Percentiles rank a stretch among this genome's conserved stretches.
Conservation (phyloP, 2,329 filamentous ascomycete species). For the Fusarium tupiense region DNA sequence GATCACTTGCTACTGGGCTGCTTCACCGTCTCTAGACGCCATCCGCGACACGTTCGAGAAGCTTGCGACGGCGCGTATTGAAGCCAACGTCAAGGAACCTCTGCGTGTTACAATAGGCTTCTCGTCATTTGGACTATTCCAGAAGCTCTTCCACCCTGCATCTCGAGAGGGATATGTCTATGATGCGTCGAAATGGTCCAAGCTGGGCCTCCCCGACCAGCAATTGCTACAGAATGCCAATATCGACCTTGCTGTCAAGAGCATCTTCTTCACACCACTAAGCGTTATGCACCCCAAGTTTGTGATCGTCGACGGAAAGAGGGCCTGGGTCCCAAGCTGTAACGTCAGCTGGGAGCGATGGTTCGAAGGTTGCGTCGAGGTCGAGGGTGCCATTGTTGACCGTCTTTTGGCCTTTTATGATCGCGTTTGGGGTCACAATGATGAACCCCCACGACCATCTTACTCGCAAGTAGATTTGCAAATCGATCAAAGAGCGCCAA, state of each 20-base stretch:
- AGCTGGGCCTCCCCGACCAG: slow-evolving; percentile 71
- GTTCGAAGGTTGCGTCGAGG: slow-evolving; percentile 80
- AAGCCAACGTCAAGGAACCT: slow-evolving; percentile 34
- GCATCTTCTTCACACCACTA: slow-evolving; percentile 80
- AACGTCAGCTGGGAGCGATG: slow-evolving; percentile 91
- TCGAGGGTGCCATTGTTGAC: slow-evolving; percentile 69
- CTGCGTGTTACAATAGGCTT: slow-evolving; percentile 78
- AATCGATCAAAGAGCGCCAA: not conserved
- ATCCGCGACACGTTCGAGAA: slow-evolving; percentile 66
- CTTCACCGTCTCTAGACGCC: slow-evolving; percentile 67
- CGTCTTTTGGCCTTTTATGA: slow-evolving; percentile 74
- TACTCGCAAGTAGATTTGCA: not conserved
- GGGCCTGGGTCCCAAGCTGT: slow-evolving; percentile 78
- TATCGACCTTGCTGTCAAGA: slow-evolving; percentile 77
- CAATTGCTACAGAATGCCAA: slow-evolving; percentile 62
- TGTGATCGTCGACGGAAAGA: slow-evolving; percentile 74
- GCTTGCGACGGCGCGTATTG: slow-evolving; percentile 60
- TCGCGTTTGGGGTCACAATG: slow-evolving; percentile 67
- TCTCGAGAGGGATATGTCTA: slow-evolving; percentile 71
- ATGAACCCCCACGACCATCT: slow-evolving; percentile 24
- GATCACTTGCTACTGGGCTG: slow-evolving; percentile 85
- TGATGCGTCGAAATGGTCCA: slow-evolving; percentile 66
- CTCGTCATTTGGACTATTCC: slow-evolving; percentile 75
- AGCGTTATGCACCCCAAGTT: slow-evolving; percentile 93
- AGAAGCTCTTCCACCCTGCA: slow-evolving; percentile 80